A percentile compares a stretch with the other conserved stretches of the same genome.
These are phyloP conservation scores for Salix exigua DNA, from an alignment of 345 rosid species.

Conservation along the genomic window DNA sequence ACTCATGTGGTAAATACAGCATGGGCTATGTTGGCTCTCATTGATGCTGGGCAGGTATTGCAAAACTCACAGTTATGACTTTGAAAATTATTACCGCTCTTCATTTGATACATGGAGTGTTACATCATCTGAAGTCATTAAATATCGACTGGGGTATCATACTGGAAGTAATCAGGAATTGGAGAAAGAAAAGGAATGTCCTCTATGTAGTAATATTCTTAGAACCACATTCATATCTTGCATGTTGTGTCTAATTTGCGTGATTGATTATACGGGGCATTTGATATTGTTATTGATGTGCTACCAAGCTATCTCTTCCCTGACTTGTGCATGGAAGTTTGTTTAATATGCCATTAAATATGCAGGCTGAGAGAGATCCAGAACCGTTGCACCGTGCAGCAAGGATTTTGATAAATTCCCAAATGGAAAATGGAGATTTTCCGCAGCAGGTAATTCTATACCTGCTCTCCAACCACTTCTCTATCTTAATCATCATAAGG, in stretches of 20 bases:
- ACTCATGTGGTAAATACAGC: slow-evolving; percentile 58
- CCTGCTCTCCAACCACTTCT: background rate
- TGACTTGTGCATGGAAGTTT: background rate
- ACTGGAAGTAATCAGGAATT: background rate
- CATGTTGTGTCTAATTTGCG: background rate
- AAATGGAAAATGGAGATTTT: slow-evolving; percentile 64
- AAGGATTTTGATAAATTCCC: slow-evolving; percentile 41
- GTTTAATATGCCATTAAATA: background rate
- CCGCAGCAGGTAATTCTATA: slow-evolving; percentile 53
- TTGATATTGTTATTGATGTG: background rate
- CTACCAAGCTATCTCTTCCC: background rate
- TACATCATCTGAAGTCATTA: background rate
- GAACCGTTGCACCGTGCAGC: slow-evolving; percentile 56
- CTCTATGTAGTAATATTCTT: background rate
- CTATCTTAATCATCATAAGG: background rate
- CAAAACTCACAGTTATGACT: background rate
- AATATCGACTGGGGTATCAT: background rate
- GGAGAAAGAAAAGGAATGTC: background rate
- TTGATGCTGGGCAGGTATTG: slow-evolving; percentile 62
- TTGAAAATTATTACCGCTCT: background rate
- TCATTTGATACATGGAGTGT: background rate
- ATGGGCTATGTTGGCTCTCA: slow-evolving; percentile 72
- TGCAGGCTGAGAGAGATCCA: slow-evolving; percentile 48
- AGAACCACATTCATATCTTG: background rate
- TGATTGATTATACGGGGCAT: background rate